These are phyloP conservation scores for Taxillus chinensis DNA, from an alignment of 164 flowering plant genomes.

Conservation along the genomic window DNA sequence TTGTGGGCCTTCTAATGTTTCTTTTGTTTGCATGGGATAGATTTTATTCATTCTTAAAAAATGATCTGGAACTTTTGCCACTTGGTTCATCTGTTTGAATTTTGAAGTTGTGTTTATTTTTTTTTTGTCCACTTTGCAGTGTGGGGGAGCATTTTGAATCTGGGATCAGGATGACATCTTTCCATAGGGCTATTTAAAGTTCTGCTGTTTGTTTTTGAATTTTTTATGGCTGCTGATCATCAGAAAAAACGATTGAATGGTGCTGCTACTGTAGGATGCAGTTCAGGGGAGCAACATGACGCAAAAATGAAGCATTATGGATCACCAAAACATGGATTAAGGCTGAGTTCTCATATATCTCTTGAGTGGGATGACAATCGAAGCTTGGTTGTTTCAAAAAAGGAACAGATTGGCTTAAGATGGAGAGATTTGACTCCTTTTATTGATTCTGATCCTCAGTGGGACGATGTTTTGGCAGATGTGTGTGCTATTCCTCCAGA, in stretches of 20 bases:
- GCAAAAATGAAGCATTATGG: slow-evolving; percentile 41
- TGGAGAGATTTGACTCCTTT: slow-evolving; percentile 54
- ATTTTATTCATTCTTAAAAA: too few relatives aligned
- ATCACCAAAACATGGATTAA: slow-evolving; percentile 20
- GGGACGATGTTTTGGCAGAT: slow-evolving; percentile 46
- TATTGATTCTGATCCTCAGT: slow-evolving; percentile 24
- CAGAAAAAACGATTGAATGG: slow-evolving; percentile 48
- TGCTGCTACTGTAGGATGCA: slow-evolving; percentile 28
- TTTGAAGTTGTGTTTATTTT: neutral
- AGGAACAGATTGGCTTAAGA: slow-evolving; percentile 62
- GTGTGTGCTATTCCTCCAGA: slow-evolving; percentile 49
- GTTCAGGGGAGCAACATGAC: slow-evolving; percentile 33
- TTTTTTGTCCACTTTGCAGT: neutral
- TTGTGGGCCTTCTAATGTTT: too few relatives aligned
- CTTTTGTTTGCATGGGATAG: too few relatives aligned
- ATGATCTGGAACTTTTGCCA: too few relatives aligned
- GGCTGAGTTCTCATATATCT: slow-evolving; percentile 40
- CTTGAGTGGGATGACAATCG: slow-evolving; percentile 60
- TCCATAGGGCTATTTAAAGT: neutral
- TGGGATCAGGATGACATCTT: neutral
- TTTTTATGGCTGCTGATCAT: slow-evolving; percentile 69
- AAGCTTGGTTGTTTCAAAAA: slow-evolving; percentile 54
- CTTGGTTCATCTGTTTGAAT: too few relatives aligned
- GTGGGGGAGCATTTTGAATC: neutral
- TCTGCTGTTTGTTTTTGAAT: slow-evolving; percentile 7